A percentile compares a stretch with the other conserved stretches of the same genome.
Evolutionary conservation across 2,329 filamentous ascomycete genomes (phyloP).

Genomic region (Colletotrichum tofieldiae): DNA sequence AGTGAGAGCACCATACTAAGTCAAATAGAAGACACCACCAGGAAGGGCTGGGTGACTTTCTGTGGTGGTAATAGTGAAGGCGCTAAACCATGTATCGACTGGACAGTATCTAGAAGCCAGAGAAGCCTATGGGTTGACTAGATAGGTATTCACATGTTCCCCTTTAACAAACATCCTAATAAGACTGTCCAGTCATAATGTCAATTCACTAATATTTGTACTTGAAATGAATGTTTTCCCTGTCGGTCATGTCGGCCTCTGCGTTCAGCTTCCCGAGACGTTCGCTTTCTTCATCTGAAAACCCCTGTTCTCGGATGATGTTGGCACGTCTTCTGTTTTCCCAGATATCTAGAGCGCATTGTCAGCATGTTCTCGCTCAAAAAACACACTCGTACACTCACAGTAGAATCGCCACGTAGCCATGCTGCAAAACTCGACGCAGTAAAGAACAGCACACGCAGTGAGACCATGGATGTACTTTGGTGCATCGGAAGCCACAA

Average conservation of each 20-base stretch:
- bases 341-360: constrained; percentile 45
- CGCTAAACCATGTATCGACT: too few relatives aligned
- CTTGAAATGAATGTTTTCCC: constrained; percentile 47
- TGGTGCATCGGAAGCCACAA: constrained; percentile 39
- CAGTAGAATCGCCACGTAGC: constrained; percentile 49
- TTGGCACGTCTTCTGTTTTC: constrained; percentile 47
- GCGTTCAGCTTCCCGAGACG: constrained; percentile 48
- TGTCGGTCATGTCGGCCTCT: constrained; percentile 48
- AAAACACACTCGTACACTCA: constrained; percentile 28
- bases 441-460: constrained; percentile 47
- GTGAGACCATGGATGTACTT: constrained; percentile 45
- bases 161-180: too few relatives aligned
- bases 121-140: too few relatives aligned
- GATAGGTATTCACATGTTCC: too few relatives aligned
- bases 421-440: constrained; percentile 48
- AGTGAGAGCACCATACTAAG: too few relatives aligned
- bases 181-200: too few relatives aligned
- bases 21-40: too few relatives aligned
- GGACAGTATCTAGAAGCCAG: too few relatives aligned
- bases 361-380: not conserved
- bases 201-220: constrained; percentile 38
- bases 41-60: too few relatives aligned
- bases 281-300: constrained; percentile 48
- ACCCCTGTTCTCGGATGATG: constrained; percentile 45
- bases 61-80: too few relatives aligned